Conservation (phyloP, 805 yeast species). For the Sugiyamaella floridensis region DNA sequence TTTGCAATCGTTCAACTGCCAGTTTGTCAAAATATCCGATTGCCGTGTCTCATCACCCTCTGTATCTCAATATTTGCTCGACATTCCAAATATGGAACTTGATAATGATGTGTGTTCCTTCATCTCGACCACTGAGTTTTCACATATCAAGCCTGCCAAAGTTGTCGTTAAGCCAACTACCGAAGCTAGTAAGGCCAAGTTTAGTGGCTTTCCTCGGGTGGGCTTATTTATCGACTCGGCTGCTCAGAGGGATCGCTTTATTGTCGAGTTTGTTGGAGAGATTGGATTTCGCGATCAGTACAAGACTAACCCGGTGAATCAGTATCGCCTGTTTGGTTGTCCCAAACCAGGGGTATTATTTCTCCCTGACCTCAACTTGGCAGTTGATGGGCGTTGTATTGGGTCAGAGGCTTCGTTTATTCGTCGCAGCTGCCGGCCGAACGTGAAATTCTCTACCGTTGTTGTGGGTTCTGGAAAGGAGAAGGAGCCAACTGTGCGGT, state of each 20-base stretch:
- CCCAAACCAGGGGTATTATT: conserved; percentile 54
- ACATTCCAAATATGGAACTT: conserved; percentile 10
- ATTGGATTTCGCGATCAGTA: conserved; percentile 60
- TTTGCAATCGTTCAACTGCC: conserved; percentile 9
- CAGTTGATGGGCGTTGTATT: conserved; percentile 67
- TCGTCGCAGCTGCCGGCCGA: conserved; percentile 70
- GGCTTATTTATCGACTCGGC: conserved; percentile 46
- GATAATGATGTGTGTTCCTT: conserved; percentile 16
- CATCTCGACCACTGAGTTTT: conserved; percentile 23
- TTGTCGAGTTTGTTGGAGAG: conserved; percentile 68
- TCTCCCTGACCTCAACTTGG: conserved; percentile 51
- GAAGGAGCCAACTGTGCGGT: conserved; percentile 36
- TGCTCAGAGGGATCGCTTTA: conserved; percentile 42
- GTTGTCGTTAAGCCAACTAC: conserved; percentile 50
- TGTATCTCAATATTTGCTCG: conserved; percentile 3
- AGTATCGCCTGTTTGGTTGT: conserved; percentile 68
- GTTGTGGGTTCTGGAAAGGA: conserved; percentile 21
- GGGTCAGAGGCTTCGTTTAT: conserved; percentile 74
- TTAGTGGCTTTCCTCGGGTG: conserved; percentile 60
- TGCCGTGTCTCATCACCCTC: conserved; percentile 2
- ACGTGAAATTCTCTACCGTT: conserved; percentile 53
- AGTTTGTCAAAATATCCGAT: conserved; percentile 9
- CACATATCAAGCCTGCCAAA: conserved; percentile 21
- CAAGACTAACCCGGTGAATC: conserved; percentile 59
- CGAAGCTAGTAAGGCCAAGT: conserved; percentile 48